Evolutionary conservation across 257 asterid species (phyloP), one percentile per base, ranked within the genome.

Genomic region (Solanum appendiculatum): DNA sequence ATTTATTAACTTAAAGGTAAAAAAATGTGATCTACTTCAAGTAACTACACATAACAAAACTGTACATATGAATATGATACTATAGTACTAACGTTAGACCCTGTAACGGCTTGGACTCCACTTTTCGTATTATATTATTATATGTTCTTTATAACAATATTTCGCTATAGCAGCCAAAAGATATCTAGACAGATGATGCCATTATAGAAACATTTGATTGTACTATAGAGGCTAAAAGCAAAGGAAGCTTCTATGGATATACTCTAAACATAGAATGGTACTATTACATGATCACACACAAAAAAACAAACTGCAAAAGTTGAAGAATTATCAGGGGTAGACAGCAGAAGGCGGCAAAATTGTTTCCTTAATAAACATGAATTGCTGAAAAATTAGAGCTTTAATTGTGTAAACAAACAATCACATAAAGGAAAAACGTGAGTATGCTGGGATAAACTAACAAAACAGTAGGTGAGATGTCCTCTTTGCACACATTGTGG

Each of bases 391-490:
- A 51, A 8, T 18, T 31, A 20, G 37, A 86, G 83, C 73, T 33
- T 80, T 33, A 80, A 46, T 25, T 64, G 73, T 64, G 73, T 29
- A 60, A n/a, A 68, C 58, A 81, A 20, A 68, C 82, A 81, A 60
- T 27, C 31, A 66, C 36, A 66, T 51, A 34, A 81, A 81, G 23
- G 29, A 42, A 23, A 23, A 51, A 31, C 46, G 63, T 81, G 73
- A 82, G 21, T 44, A 21, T 87, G 86, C 14, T 64, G 84, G 73
- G 83, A 16, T 63, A 40, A 64, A 12, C 46, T 6, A 64, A 40
- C 51, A 70, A 86, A 70, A 70, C 46, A 86, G 86, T 78, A 16
- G 88, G 86, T 86, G 21, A 86, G 33, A 86, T 72, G 85, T 86
- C 85, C 85, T 51, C 70, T 86, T 54, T 14, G 60, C 44, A 63